Percentiles rank a stretch among this genome's conserved stretches.
phyloP scores from a whole-genome alignment of 148 eudicot species.

The Bassia scoparia region DNA sequence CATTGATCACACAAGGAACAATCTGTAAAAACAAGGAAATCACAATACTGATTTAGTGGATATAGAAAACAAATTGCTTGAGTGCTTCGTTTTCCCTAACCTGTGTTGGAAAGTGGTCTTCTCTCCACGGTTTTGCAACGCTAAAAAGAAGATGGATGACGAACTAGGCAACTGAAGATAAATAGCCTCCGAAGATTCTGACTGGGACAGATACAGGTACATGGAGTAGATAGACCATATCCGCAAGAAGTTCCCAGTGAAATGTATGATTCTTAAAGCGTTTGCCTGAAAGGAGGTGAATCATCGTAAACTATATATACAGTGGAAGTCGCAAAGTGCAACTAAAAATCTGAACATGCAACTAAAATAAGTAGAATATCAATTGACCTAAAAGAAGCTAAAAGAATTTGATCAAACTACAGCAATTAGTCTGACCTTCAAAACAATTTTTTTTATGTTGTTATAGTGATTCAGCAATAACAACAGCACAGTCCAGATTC shows the following conservation, averaged over 20 bases:
- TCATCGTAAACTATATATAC: constrained; percentile 14
- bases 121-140: constrained; percentile 90
- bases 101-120: constrained; percentile 86
- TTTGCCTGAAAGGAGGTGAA: constrained; percentile 49
- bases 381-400: background rate
- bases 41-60: background rate
- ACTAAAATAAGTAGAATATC: background rate
- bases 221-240: constrained; percentile 97
- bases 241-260: constrained; percentile 75
- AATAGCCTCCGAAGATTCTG: constrained; percentile 87
- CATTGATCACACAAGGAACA: constrained; percentile 82
- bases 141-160: constrained; percentile 60
- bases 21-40: constrained; percentile 44
- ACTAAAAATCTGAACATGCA: background rate
- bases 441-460: too few relatives aligned
- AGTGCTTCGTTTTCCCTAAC: constrained; percentile 30
- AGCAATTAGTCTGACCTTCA: background rate
- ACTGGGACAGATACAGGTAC: constrained; percentile 68
- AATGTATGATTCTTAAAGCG: constrained; percentile 69
- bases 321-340: too few relatives aligned
- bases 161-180: constrained; percentile 80
- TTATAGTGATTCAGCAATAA: too few relatives aligned
- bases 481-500: too few relatives aligned
- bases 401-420: background rate
- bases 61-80: constrained; percentile 9